Evolutionary conservation across 768 basidiomycete species (phyloP), one percentile per base, ranked within the genome.

Genomic region (Amanita rubescens): DNA sequence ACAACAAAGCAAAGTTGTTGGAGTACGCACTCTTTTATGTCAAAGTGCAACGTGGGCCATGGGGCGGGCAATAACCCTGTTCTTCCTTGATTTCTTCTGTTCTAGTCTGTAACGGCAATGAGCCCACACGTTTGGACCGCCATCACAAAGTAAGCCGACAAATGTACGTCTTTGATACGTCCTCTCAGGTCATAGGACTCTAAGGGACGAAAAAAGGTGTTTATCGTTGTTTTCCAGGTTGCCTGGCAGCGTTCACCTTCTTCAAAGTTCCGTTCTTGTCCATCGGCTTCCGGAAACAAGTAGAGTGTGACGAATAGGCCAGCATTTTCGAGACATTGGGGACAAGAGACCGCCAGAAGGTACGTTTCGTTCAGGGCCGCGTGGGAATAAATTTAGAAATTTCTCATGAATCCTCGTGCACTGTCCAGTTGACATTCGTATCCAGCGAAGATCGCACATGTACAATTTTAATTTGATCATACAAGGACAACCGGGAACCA

Each of bases 111-210:
- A 34, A 35, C 44, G 34, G 52, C 52, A 53, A 32, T 19, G 32
- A 14, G 22, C n/a, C 41, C 50, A 43, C 19, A 33, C 10, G 14
- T 25, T 34, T 32, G 51, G 42, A 53, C 43, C 51, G 49, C 49
- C 49, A 51, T 51, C 49, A 51, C n/a, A 12, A 51, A 39, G 41
- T 17, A 34, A 37, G n/a, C 42, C n/a, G 39, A 24, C 42, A 33
- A 44, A 34, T 9, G 9, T 52, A 46, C 43, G 32, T 53, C 51
- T 45, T 53, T 34, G 9, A 33, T 43, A 37, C 41, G 43, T 53
- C 43, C 41, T 6, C 30, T 17, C 19, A 37, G 34, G 44, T 42
- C n/a, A 46, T 15, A 20, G 3, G 37, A 17, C 14, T 27, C 34
- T 39, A 37, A 37, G 49, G 37, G 49, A 50, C 24, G 15, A 19